phyloP scores from a whole-genome alignment of 176 grass and related monocot genomes.

The Aegilops longissima region DNA sequence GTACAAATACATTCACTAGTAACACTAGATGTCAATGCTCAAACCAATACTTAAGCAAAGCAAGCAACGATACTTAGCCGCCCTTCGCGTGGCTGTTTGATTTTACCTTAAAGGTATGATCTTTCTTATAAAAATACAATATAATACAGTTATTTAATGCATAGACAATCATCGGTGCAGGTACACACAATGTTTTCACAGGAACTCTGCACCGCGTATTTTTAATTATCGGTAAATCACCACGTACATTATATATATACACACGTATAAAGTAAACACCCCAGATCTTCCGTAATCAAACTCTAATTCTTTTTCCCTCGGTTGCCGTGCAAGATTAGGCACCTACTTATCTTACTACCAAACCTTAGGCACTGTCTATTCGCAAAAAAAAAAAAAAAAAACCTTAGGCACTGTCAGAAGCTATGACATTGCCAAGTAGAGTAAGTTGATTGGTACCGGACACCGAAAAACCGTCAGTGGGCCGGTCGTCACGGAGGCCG shows the following conservation, averaged over 20 bases:
- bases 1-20: neutral
- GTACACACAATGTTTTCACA: neutral
- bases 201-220: neutral
- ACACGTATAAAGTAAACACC: neutral
- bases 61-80: neutral
- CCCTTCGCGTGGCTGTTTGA: neutral
- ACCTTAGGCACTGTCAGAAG: neutral
- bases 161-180: too few species aligned
- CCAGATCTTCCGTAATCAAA: neutral
- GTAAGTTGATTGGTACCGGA: neutral
- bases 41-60: neutral
- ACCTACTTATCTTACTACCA: neutral
- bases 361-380: neutral
- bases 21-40: neutral
- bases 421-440: too few species aligned
- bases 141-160: too few species aligned
- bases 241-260: too few species aligned
- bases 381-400: neutral
- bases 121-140: neutral
- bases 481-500: neutral
- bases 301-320: neutral
- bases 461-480: conserved; percentile 20
- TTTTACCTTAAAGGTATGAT: neutral
- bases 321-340: conserved; percentile 16
- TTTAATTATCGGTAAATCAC: neutral